phyloP scores from a whole-genome alignment of 768 basidiomycete genomes.

The Macrolepiota albuminosa region DNA sequence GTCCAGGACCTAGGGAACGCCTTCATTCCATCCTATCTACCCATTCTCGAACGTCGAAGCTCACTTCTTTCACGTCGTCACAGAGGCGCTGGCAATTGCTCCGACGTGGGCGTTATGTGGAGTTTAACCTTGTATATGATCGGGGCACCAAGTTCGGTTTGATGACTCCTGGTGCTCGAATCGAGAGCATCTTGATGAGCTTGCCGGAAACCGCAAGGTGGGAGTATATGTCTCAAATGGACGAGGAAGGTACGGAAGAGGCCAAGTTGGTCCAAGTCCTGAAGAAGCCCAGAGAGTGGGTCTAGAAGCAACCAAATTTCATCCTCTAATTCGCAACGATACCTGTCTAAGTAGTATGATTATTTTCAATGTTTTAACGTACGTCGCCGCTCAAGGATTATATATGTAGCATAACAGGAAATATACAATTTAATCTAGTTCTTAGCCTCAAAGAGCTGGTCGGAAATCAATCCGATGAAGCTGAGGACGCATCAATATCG shows the following conservation, averaged over 20 bases:
- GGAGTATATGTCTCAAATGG: constrained; percentile 85
- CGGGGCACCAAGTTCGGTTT: constrained; percentile 86
- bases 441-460: constrained; percentile 13
- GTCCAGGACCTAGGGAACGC: constrained; percentile 68
- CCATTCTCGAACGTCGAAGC: constrained; percentile 66
- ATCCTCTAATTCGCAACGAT: neutral
- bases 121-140: constrained; percentile 88
- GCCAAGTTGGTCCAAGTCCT: constrained; percentile 58
- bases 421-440: neutral
- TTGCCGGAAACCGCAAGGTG: constrained; percentile 83
- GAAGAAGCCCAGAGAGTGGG: constrained; percentile 64
- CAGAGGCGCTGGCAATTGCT: constrained; percentile 91
- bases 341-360: neutral
- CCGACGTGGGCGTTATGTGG: constrained; percentile 88
- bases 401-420: neutral
- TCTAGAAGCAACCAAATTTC: constrained; percentile 6
- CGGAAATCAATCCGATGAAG: constrained; percentile 15
- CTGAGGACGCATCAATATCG: neutral
- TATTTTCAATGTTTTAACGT: neutral
- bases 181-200: constrained; percentile 90
- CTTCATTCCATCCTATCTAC: constrained; percentile 88
- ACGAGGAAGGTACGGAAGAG: constrained; percentile 62
- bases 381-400: neutral
- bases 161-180: constrained; percentile 77
- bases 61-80: constrained; percentile 50